Evolutionary conservation across 1,139 yeast species (phyloP), one percentile per base, ranked within the genome.

Genomic region (Torulaspora globosa): DNA sequence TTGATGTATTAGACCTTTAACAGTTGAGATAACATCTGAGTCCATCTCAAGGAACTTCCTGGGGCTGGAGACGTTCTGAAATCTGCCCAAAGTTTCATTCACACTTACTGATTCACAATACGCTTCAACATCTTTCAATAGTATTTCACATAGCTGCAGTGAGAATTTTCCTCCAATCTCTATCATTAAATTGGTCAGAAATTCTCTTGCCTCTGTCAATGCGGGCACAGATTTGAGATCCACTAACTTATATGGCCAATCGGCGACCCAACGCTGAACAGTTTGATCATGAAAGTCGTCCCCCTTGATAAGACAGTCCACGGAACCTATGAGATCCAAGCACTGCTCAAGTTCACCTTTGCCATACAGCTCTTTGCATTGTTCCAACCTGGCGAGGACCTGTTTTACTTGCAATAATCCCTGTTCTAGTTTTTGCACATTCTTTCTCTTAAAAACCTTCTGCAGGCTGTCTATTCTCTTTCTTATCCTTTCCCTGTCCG

Each of bases 91-190:
- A 0, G 88, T 76, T 15, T 75, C 80, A n/a, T 61, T 59, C 1
- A 58, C 58, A 1, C 80, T 69, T 0, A 80, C 74, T 5, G 71
- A 67, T 34, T 74, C 73, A 57, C 78, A 77, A 58, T 84, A 86
- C 1, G 55, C 46, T 44, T 81, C 73, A 44, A 89, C 66, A 63
- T 89, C 96, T 1, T 71, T 70, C 12, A 84, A 54, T 39, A 89
- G 68, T 21, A 74, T 58, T 18, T 76, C 75, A 10, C 76, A 71
- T 56, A 89, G 80, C 39, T 75, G 70, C 28, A 74, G 70, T 4
- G 82, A 77, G 54, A 80, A 84, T 6, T 82, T 79, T 42, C 75
- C 78, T n/a, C 94, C 89, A 41, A 89, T 83, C 38, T 73, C 75
- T 5, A 69, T 72, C 58, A 71, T 70, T 58, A 87, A 68, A 19